These are phyloP conservation scores for Coccomyxa sp. DNA, from an alignment of 139 green algal species.

Conservation along the genomic window DNA sequence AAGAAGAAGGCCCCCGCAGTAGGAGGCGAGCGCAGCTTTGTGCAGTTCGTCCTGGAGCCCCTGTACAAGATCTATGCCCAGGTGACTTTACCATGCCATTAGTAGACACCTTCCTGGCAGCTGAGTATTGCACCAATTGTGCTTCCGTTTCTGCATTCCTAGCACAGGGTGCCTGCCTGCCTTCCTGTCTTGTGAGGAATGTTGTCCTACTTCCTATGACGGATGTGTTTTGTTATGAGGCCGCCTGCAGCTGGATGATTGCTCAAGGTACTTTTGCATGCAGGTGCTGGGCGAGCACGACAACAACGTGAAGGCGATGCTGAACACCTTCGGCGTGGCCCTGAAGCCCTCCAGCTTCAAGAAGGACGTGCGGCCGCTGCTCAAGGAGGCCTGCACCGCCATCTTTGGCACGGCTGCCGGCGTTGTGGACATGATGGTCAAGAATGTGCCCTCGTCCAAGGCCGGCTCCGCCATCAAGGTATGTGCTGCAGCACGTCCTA, in stretches of 20 bases:
- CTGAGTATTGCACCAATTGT: neutral
- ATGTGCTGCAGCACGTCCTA: too few species aligned
- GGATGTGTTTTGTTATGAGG: too few species aligned
- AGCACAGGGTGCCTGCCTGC: neutral
- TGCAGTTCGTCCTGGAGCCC: slow-evolving; percentile 95
- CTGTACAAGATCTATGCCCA: slow-evolving; percentile 94
- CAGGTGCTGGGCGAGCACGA: slow-evolving; percentile 57
- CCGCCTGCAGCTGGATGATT: too few species aligned
- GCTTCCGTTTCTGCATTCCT: neutral
- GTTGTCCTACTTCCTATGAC: too few species aligned
- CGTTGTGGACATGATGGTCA: slow-evolving; percentile 90
- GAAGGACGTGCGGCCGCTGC: slow-evolving; percentile 88
- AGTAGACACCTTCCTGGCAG: too few species aligned
- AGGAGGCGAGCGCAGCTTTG: slow-evolving; percentile 79
- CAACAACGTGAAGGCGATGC: slow-evolving; percentile 40
- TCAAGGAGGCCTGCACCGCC: slow-evolving; percentile 62
- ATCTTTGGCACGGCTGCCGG: slow-evolving; percentile 77
- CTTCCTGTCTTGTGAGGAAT: neutral
- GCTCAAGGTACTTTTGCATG: too few species aligned
- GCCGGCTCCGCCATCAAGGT: slow-evolving; percentile 72
- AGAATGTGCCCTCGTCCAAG: slow-evolving; percentile 72
- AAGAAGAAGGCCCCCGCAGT: slow-evolving; percentile 47
- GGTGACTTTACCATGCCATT: slow-evolving; percentile 21
- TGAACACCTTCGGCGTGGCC: slow-evolving; percentile 80
- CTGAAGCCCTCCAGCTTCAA: slow-evolving; percentile 68